Evolutionary conservation across 768 basidiomycete genomes (phyloP).

Genomic region (Collybiopsis confluens): DNA sequence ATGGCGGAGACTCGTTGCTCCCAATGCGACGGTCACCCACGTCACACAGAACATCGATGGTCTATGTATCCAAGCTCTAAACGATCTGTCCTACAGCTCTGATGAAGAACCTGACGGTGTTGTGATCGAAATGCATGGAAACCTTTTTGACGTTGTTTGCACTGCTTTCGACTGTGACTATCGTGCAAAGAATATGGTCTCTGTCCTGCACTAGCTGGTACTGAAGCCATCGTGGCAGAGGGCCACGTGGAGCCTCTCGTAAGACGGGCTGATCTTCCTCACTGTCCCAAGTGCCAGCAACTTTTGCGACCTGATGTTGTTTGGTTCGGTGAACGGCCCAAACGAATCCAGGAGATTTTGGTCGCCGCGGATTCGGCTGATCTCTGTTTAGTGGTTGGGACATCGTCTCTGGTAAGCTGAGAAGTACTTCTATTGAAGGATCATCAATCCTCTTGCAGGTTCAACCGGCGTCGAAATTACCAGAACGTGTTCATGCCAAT

Average conservation of each 20-base stretch:
- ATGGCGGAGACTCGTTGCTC: slow-evolving; percentile 8
- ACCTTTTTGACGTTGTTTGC: slow-evolving; percentile 19
- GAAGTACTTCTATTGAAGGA: neutral
- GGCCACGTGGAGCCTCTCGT: slow-evolving; percentile 12
- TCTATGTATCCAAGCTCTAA: slow-evolving; percentile 11
- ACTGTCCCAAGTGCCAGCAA: slow-evolving; percentile 18
- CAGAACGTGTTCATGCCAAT: slow-evolving; percentile 6
- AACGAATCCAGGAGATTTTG: slow-evolving; percentile 19
- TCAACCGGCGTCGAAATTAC: slow-evolving; percentile 16
- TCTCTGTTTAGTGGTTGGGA: slow-evolving; percentile 26
- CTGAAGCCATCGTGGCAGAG: slow-evolving; percentile 11
- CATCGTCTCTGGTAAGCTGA: slow-evolving; percentile 18
- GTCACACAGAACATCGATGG: slow-evolving; percentile 22
- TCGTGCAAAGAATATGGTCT: slow-evolving; percentile 9
- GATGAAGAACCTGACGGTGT: slow-evolving; percentile 2
- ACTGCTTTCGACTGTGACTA: slow-evolving; percentile 17
- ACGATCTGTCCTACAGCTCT: neutral
- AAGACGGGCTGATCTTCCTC: slow-evolving; percentile 16
- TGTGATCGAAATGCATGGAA: slow-evolving; percentile 26
- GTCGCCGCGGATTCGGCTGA: slow-evolving; percentile 18
- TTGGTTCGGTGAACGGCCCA: slow-evolving; percentile 27
- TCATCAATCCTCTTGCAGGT: slow-evolving; percentile 1
- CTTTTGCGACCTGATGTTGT: slow-evolving; percentile 25
- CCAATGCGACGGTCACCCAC: slow-evolving; percentile 10
- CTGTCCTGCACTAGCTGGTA: slow-evolving; percentile 17